phyloP scores from a whole-genome alignment of 2,329 filamentous ascomycete genomes.

The Calonectria pteridis region DNA sequence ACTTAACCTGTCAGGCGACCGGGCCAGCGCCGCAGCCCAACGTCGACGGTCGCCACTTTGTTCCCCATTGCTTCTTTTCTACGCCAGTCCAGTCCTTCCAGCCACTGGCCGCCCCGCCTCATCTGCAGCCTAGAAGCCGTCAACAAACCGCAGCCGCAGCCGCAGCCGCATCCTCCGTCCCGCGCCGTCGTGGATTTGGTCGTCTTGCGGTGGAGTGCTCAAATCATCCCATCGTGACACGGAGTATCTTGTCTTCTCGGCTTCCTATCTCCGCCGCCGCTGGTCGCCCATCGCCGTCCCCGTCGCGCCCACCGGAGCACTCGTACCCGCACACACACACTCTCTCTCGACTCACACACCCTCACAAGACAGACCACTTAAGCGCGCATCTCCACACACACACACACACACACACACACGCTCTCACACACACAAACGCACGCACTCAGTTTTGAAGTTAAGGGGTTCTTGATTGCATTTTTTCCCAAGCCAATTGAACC shows the following conservation, averaged over 20 bases:
- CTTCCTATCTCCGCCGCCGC: constrained; percentile 23
- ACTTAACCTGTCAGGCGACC: constrained; percentile 20
- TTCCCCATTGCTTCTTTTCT: constrained; percentile 14
- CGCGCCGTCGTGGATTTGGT: constrained; percentile 24
- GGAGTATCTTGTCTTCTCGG: constrained; percentile 28
- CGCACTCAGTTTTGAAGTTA: constrained; percentile 11
- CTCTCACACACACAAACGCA: constrained; percentile 6
- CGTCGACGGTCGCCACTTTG: constrained; percentile 12
- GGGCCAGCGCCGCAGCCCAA: constrained; percentile 17
- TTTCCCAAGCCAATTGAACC: background rate
- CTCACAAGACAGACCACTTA: constrained; percentile 4
- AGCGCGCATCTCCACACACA: background rate
- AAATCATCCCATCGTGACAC: constrained; percentile 25
- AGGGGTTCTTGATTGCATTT: constrained; percentile 18
- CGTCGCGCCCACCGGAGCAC: constrained; percentile 34
- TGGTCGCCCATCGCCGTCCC: constrained; percentile 36
- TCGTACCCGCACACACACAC: constrained; percentile 17
- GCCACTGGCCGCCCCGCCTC: constrained; percentile 26
- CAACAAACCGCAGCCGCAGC: constrained; percentile 23
- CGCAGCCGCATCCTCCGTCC: constrained; percentile 22
- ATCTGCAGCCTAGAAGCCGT: constrained; percentile 17
- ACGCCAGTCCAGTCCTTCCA: constrained; percentile 3
- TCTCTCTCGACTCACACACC: constrained; percentile 14
- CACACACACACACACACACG: background rate
- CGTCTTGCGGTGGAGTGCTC: constrained; percentile 21